These are phyloP conservation scores for Tricholoma sp. DNA, from an alignment of 768 basidiomycete genomes.

Conservation along the genomic window DNA sequence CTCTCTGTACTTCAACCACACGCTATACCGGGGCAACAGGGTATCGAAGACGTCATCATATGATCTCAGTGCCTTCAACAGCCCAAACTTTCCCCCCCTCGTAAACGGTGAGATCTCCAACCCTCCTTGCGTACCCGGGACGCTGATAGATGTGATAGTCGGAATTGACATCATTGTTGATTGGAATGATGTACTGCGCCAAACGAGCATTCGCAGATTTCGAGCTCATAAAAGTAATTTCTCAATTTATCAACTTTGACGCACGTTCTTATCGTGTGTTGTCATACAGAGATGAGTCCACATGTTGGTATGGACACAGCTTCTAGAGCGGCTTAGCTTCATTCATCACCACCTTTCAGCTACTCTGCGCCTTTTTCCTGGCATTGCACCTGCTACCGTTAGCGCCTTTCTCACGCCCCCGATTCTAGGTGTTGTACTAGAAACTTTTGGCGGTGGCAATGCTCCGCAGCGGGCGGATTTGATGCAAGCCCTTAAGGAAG, in stretches of 20 bases:
- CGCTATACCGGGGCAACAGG: slow-evolving; percentile 79
- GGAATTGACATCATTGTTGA: slow-evolving; percentile 88
- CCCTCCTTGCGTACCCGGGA: background rate
- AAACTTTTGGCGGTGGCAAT: slow-evolving; percentile 92
- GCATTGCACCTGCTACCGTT: slow-evolving; percentile 71
- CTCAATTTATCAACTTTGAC: background rate
- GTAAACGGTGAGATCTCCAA: slow-evolving; percentile 61
- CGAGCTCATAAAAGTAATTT: slow-evolving; percentile 68
- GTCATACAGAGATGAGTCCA: slow-evolving; percentile 60
- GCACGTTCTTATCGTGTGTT: slow-evolving; percentile 1
- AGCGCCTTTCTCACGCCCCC: slow-evolving; percentile 72
- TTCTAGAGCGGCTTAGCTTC: background rate
- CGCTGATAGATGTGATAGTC: slow-evolving; percentile 38
- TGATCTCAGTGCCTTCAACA: slow-evolving; percentile 78
- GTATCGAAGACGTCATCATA: slow-evolving; percentile 80
- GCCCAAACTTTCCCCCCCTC: slow-evolving; percentile 78
- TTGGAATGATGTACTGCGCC: slow-evolving; percentile 84
- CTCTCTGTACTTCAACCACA: slow-evolving; percentile 87
- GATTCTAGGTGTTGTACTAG: slow-evolving; percentile 77
- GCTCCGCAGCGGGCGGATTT: slow-evolving; percentile 80
- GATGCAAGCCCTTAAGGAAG: slow-evolving; percentile 69
- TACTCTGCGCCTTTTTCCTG: slow-evolving; percentile 81
- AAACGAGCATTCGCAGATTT: slow-evolving; percentile 74
- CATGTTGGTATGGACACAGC: slow-evolving; percentile 59
- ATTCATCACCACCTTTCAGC: slow-evolving; percentile 36